Conservation (phyloP, 2,329 filamentous ascomycete species). For the Monosporascus sp. region DNA sequence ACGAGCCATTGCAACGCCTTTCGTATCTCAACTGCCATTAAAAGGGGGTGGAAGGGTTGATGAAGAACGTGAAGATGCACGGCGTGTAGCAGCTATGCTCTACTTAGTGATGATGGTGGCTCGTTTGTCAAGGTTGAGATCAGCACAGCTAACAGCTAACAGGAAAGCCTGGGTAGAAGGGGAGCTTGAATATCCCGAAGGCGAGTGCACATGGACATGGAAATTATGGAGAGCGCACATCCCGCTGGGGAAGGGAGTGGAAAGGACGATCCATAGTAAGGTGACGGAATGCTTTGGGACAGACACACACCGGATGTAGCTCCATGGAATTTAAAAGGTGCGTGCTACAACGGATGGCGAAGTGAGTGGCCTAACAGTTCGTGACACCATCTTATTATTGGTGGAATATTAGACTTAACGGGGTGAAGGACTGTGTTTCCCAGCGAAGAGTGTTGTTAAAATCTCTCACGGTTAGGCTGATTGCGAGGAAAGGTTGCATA, state of each 20-base stretch:
- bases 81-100: slow-evolving; percentile 50
- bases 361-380: slow-evolving; percentile 33
- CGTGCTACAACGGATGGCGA: slow-evolving; percentile 57
- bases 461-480: too few relatives aligned
- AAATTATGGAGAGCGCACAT: slow-evolving; percentile 45
- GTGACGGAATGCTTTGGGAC: slow-evolving; percentile 50
- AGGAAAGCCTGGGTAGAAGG: slow-evolving; percentile 41
- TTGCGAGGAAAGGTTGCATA: too few relatives aligned
- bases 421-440: too few relatives aligned
- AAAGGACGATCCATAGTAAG: slow-evolving; percentile 43
- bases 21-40: too few relatives aligned
- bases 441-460: too few relatives aligned
- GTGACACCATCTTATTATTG: too few relatives aligned
- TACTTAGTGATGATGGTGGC: slow-evolving; percentile 46
- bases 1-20: too few relatives aligned
- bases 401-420: too few relatives aligned
- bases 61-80: slow-evolving; percentile 4
- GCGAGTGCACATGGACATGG: slow-evolving; percentile 47
- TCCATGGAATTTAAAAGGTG: slow-evolving; percentile 54
- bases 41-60: slow-evolving; percentile 21
- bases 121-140: slow-evolving; percentile 50
- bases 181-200: slow-evolving; percentile 22
- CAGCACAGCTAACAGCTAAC: slow-evolving; percentile 39
- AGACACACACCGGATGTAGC: slow-evolving; percentile 41
- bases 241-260: slow-evolving; percentile 31